Conservation (phyloP, 371 early-diverging fungal species). For the Capniomyces stellatus region DNA sequence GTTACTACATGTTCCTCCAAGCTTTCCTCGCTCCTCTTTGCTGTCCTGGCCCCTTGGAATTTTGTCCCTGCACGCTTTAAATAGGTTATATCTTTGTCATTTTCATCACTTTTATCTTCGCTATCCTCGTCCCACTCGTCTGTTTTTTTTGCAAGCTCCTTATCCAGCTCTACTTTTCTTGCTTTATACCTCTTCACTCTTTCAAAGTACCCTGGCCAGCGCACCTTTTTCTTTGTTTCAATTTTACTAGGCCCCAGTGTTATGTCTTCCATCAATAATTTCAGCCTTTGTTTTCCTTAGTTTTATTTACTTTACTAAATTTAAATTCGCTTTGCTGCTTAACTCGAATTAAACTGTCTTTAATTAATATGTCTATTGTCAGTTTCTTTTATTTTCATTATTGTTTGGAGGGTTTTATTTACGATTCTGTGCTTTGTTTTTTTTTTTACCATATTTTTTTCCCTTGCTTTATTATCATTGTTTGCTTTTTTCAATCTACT, state of each 20-base stretch:
- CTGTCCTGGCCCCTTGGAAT: not conserved
- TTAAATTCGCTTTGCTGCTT: no score
- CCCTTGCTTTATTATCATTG: no score
- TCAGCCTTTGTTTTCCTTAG: no score
- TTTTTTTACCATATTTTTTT: no score
- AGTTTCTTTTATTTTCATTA: no score
- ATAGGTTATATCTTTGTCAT: not conserved
- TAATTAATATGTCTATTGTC: no score
- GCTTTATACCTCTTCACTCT: not conserved
- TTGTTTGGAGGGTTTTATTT: no score
- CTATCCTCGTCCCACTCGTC: not conserved
- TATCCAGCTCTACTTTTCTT: not conserved
- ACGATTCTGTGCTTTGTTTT: no score
- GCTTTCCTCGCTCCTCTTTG: no score
- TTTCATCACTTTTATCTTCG: not conserved
- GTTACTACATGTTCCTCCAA: not conserved
- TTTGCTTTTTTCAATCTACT: no score
- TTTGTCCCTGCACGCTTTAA: not conserved
- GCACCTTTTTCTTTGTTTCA: not conserved
- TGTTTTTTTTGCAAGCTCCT: not conserved
- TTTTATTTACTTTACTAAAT: no score
- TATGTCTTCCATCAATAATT: not conserved
- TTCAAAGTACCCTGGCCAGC: conserved; percentile 3
- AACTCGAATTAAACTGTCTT: no score
- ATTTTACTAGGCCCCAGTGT: not conserved